Conservation (phyloP, 148 eudicot species). For the Rhododendron vialii region DNA sequence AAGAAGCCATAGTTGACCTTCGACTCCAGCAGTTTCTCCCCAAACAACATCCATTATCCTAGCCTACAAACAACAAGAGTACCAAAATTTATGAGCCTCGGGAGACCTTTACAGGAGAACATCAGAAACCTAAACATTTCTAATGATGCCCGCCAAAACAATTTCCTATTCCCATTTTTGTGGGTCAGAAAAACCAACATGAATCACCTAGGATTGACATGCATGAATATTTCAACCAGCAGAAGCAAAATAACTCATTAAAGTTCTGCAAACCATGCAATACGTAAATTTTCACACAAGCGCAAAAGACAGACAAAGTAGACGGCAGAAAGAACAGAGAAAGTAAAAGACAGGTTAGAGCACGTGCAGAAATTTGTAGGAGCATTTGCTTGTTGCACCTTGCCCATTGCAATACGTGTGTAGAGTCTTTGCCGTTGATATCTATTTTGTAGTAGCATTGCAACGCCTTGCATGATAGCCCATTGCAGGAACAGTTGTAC, state of each 20-base stretch:
- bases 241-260: conserved; percentile 1
- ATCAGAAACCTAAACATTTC: neutral
- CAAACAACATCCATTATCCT: conserved; percentile 65
- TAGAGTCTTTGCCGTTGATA: conserved; percentile 96
- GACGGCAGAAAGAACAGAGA: neutral
- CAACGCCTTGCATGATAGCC: conserved; percentile 98
- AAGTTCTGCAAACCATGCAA: conserved; percentile 9
- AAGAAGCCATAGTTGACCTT: conserved; percentile 41
- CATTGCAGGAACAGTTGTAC: conserved; percentile 81
- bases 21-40: conserved; percentile 70
- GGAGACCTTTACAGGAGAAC: neutral
- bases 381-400: conserved; percentile 39
- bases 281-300: neutral
- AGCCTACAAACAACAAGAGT: conserved; percentile 30
- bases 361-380: conserved; percentile 20
- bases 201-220: conserved; percentile 3
- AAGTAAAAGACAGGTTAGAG: conserved; percentile 14
- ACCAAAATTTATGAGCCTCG: neutral
- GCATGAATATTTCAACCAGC: neutral
- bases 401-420: conserved; percentile 98
- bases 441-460: conserved; percentile 91
- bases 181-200: neutral
- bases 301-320: conserved; percentile 30
- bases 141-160: neutral
- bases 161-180: neutral